Conservation (phyloP, 2,329 filamentous ascomycete species). For the Alternaria gansuensis region DNA sequence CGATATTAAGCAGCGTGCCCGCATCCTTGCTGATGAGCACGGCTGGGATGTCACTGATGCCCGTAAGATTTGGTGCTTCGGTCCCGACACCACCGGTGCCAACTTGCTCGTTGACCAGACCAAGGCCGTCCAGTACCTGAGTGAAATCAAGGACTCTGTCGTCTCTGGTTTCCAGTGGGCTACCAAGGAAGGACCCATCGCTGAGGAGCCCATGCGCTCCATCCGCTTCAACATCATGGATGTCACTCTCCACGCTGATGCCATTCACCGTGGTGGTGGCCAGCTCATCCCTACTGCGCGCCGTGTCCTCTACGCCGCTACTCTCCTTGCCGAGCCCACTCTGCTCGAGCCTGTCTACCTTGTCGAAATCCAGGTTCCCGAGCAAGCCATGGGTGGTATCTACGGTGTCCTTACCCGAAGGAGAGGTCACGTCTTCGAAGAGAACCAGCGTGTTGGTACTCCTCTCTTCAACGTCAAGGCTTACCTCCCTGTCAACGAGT, state of each 20-base stretch:
- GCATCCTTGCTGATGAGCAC: constrained; percentile 93
- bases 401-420: constrained; percentile 98
- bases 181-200: constrained; percentile 94
- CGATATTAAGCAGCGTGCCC: constrained; percentile 98
- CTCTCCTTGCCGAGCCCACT: constrained; percentile 88
- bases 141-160: constrained; percentile 99
- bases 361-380: constrained; percentile 98
- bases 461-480: constrained; percentile 99
- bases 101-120: constrained; percentile 99
- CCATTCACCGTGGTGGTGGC: constrained; percentile 99
- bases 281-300: constrained; percentile 98
- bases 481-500: constrained; percentile 95
- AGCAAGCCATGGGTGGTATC: constrained; percentile 99
- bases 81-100: constrained; percentile 95
- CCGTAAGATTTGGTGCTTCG: constrained; percentile 99
- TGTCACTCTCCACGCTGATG: constrained; percentile 99
- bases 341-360: constrained; percentile 98
- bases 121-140: constrained; percentile 99
- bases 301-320: constrained; percentile 94
- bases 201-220: constrained; percentile 97
- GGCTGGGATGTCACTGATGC: constrained; percentile 99
- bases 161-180: constrained; percentile 99
- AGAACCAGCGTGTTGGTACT: constrained; percentile 98
- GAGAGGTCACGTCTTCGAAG: constrained; percentile 98
- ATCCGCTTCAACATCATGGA: constrained; percentile 99